Evolutionary conservation across 805 yeast genomes (phyloP).

Genomic region (Wickerhamomyces bovis): DNA sequence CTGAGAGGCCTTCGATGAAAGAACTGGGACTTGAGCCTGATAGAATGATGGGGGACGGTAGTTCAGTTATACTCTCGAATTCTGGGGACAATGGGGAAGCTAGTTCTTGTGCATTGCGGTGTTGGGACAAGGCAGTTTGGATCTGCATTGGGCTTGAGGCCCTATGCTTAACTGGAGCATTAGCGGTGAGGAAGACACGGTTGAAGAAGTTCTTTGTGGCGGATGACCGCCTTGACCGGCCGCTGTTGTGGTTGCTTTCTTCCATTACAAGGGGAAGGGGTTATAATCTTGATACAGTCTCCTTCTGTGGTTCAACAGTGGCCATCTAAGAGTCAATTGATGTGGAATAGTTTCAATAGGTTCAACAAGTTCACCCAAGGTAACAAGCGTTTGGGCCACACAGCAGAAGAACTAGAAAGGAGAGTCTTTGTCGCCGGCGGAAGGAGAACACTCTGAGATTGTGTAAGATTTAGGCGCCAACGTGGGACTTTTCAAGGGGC

Average conservation of each 20-base stretch:
- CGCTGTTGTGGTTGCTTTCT: background rate
- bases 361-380: too few relatives aligned
- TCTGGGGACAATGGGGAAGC: constrained; percentile 23
- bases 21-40: constrained; percentile 7
- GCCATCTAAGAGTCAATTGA: too few relatives aligned
- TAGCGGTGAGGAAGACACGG: background rate
- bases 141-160: background rate
- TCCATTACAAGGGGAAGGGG: background rate
- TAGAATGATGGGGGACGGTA: constrained; percentile 39
- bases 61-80: constrained; percentile 32
- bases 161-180: background rate
- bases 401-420: too few relatives aligned
- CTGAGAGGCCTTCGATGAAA: background rate
- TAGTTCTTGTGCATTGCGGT: background rate
- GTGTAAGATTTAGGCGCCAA: too few relatives aligned
- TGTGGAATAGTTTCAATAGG: too few relatives aligned
- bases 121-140: background rate
- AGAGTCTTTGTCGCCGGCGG: too few relatives aligned
- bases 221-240: background rate
- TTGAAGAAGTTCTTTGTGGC: background rate
- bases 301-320: background rate
- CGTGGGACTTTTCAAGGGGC: too few relatives aligned
- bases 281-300: too few relatives aligned
- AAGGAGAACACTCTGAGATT: too few relatives aligned
- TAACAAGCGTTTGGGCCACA: too few relatives aligned